Evolutionary conservation across 2,329 filamentous ascomycete species (phyloP), one percentile per base, ranked within the genome.

Genomic region (Metarhizium rileyi): DNA sequence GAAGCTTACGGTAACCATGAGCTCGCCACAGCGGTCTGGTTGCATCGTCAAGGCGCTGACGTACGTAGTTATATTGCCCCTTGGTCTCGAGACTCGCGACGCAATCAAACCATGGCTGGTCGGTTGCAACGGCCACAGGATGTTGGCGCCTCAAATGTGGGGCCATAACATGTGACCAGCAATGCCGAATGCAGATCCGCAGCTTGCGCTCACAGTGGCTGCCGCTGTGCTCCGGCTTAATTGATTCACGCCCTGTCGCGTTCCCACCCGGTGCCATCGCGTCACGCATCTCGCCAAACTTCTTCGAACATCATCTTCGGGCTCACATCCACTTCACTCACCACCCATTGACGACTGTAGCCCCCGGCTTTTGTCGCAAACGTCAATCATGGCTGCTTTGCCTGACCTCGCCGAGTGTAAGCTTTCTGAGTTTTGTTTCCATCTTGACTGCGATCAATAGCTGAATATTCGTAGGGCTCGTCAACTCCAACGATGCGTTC

Each of bases 401-500:
- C 55, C 60, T 33, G 57, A 65, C 46, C 50, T 61, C 16, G 63
- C 64, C 49, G 64, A 67, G 28, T 69, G 66, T 67, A 57, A 56
- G 65, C 45, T 42, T 28, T 10, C 44, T 49, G 23, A 14, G 36
- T 28, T 10, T 49, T 25, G 6, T 10, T 20, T 36, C 16, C n/a
- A n/a, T n/a, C n/a, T n/a, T n/a, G n/a, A n/a, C n/a, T n/a, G n/a
- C n/a, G n/a, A n/a, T n/a, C n/a, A 35, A 26, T 14, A 26, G 23
- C 49, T 50, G 26, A 50, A 25, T 9, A 30, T 30, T 14, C 14
- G 23, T 46, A 81, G 78, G 82, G 83, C 74, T 78, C 47, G 68
- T 70, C 52, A 71, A 77, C 58, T 73, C 81, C 61, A 84, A 78
- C 57, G 76, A 85, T 57, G 80, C 81, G 50, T 64, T 86, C 57